Evolutionary conservation across 1,284 basidiomycete genomes (phyloP).

Genomic region (Ganoderma leucocontextum): DNA sequence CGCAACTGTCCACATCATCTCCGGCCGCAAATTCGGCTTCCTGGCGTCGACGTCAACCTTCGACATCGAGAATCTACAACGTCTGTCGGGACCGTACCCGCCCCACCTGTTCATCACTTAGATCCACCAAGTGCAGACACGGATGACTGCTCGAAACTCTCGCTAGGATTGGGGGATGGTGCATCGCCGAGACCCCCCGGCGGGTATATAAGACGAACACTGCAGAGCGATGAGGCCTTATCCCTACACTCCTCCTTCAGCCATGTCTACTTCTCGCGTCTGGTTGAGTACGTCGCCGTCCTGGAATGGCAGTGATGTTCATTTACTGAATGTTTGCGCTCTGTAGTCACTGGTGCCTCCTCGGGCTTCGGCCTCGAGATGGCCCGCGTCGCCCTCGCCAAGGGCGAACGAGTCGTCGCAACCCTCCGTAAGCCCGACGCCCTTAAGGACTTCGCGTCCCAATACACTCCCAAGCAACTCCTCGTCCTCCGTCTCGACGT

Average conservation of each 20-base stretch:
- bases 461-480: conserved; percentile 37
- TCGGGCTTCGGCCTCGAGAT: conserved; percentile 43
- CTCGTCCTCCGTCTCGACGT: conserved; percentile 51
- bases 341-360: conserved; percentile 43
- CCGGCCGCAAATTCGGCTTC: too few relatives aligned
- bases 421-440: conserved; percentile 42
- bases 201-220: background rate
- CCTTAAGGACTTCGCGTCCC: conserved; percentile 33
- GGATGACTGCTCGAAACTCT: too few relatives aligned
- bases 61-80: too few relatives aligned
- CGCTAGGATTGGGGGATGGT: too few relatives aligned
- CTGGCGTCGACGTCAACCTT: too few relatives aligned
- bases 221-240: background rate
- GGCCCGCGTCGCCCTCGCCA: conserved; percentile 34
- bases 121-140: too few relatives aligned
- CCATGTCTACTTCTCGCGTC: conserved; percentile 22
- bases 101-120: too few relatives aligned
- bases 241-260: background rate
- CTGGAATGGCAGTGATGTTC: too few relatives aligned
- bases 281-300: conserved; percentile 27
- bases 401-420: conserved; percentile 43
- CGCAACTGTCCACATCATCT: too few relatives aligned
- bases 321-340: background rate
- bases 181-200: too few relatives aligned
- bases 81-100: too few relatives aligned